Percentiles rank a stretch among this genome's conserved stretches.
phyloP scores from a whole-genome alignment of 306 rosid species.

The Citrullus amarus region DNA sequence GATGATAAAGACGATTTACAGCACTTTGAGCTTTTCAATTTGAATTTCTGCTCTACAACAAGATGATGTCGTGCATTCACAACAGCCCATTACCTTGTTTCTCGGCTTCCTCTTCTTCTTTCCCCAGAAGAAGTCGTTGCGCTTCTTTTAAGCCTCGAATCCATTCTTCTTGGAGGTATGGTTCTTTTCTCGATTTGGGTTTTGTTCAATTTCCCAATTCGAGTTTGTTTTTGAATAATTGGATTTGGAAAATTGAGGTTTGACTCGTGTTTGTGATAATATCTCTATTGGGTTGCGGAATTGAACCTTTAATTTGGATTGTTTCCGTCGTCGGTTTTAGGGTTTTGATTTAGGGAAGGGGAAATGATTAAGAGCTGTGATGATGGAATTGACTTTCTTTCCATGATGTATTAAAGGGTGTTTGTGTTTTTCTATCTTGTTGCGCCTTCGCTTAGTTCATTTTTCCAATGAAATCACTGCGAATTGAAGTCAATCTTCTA shows the following conservation, averaged over 20 bases:
- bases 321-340: neutral
- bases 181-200: neutral
- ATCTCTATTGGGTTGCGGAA: neutral
- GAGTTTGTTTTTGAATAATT: neutral
- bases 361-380: neutral
- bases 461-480: neutral
- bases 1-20: neutral
- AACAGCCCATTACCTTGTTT: constrained; percentile 28
- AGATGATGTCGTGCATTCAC: constrained; percentile 40
- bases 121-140: constrained; percentile 15
- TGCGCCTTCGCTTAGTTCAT: neutral
- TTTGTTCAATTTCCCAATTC: neutral
- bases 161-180: constrained; percentile 54
- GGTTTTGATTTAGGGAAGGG: neutral
- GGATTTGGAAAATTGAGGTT: neutral
- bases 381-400: neutral
- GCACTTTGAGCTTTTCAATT: neutral
- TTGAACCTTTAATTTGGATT: neutral
- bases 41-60: neutral
- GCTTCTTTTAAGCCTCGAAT: constrained; percentile 26
- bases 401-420: neutral
- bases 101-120: constrained; percentile 26
- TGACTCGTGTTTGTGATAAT: neutral
- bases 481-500: neutral
- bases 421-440: neutral